A percentile compares a stretch with the other conserved stretches of the same genome.
Conservation (phyloP, 495 filamentous ascomycete species). For the Podospora pseudoanserina region DNA sequence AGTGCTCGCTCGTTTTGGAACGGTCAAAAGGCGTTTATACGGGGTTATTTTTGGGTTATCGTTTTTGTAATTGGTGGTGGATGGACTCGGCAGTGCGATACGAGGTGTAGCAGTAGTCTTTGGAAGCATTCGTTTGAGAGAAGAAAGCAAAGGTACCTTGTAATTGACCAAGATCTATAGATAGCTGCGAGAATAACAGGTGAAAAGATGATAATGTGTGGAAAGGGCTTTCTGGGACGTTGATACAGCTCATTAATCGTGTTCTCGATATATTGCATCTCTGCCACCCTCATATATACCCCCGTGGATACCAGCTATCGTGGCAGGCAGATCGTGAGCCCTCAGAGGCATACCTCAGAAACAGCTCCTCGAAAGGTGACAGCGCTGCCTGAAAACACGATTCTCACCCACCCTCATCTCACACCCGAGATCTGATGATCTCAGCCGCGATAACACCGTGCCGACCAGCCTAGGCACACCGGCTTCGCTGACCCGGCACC, state of each 20-base stretch:
- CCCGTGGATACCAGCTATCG: no score
- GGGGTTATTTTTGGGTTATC: background rate
- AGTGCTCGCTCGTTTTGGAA: background rate
- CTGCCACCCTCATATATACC: no score
- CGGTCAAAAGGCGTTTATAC: background rate
- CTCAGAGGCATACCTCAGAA: no score
- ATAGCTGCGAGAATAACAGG: no score
- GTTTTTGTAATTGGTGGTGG: background rate
- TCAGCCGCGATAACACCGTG: background rate
- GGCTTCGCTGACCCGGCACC: background rate
- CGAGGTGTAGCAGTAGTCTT: background rate
- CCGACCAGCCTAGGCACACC: background rate
- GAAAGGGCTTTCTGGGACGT: no score
- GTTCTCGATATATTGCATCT: no score
- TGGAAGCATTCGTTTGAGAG: background rate
- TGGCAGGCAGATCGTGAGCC: no score
- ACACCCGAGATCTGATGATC: background rate
- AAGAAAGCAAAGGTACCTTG: background rate
- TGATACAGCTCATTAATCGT: no score
- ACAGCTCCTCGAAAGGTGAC: no score
- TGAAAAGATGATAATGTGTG: background rate
- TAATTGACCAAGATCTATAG: no score
- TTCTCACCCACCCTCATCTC: background rate
- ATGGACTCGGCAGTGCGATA: background rate
- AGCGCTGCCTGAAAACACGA: background rate